Evolutionary conservation across 163 green algal species (phyloP), one percentile per base, ranked within the genome.

Genomic region (Coccomyxa subellipsoidea): DNA sequence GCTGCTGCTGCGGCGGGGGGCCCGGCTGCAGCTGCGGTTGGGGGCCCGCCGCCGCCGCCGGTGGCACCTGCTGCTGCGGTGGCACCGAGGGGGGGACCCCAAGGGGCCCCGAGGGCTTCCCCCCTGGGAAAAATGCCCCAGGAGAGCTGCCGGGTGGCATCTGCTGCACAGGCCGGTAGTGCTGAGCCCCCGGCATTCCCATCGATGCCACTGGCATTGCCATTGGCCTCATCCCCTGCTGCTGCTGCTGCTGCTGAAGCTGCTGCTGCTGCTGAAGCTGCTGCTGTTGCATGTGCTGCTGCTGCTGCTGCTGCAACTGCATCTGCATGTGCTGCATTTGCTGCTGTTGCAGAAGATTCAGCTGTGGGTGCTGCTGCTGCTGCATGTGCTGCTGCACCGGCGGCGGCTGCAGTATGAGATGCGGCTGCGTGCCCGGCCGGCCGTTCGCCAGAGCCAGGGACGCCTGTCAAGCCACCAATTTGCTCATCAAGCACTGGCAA

Each of bases 101-200:
- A 12, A 59, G 15, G 15, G 47, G 47, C 4, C 47, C 47, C 31
- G 32, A 47, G 7, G 34, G 47, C 40, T 31, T 81, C 39, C 76
- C 38, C 34, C 73, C 78, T 25, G 73, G 78, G 12, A n/a, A 31
- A 72, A 37, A 66, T 47, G 78, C 78, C 54, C 73, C 34, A 27
- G 78, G 54, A 77, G 78, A 59, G 0, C 7, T 59, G 76, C 12
- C 31, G 1, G 37, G 9, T 10, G 39, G 72, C 38, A 70, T 66
- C 27, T 32, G 32, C 80, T 84, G 80, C 69, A 80, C 34, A 69
- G 39, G 66, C 78, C 39, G 32, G 77, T 79, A 27, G 66, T 70
- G 38, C 77, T 78, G 38, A 69, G 79, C 38, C 69, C 35, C 79
- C 73, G 54, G 47, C 79, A 69, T 47, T 47, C 79, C 77, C 79